Percentiles rank a stretch among this genome's conserved stretches.
These are phyloP conservation scores for Colletotrichum phormii DNA, from an alignment of 2,329 filamentous ascomycete species.

Conservation along the genomic window DNA sequence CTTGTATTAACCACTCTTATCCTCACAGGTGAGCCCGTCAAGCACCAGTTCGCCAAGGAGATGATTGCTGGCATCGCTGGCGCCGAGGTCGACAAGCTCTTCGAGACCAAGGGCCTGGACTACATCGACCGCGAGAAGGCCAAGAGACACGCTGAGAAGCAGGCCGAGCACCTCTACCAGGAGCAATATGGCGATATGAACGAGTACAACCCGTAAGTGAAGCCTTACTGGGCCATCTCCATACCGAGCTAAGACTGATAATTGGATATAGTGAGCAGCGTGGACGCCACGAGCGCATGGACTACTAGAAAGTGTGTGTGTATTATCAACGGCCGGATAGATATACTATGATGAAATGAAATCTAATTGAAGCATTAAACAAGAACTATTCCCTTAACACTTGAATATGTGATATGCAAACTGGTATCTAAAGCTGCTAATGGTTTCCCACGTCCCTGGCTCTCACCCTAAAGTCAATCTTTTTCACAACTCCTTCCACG, in stretches of 20 bases:
- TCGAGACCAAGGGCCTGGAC: slow-evolving; percentile 77
- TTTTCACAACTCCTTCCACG: too few relatives aligned
- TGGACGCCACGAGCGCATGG: slow-evolving; percentile 23
- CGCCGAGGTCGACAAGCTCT: slow-evolving; percentile 80
- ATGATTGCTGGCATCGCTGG: slow-evolving; percentile 77
- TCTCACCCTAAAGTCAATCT: too few relatives aligned
- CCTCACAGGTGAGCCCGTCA: slow-evolving; percentile 72
- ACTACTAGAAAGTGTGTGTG: slow-evolving; percentile 8
- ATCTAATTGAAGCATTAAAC: not conserved
- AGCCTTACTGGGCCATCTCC: not conserved
- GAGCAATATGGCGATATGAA: slow-evolving; percentile 66
- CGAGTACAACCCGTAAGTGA: slow-evolving; percentile 68
- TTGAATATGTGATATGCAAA: not conserved
- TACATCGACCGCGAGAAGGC: slow-evolving; percentile 68
- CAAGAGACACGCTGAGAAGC: slow-evolving; percentile 68
- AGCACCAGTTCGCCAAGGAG: slow-evolving; percentile 83
- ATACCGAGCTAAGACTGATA: not conserved
- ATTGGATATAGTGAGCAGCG: slow-evolving; percentile 9
- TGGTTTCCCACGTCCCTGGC: too few relatives aligned
- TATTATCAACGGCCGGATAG: not conserved
- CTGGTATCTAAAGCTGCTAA: slow-evolving; percentile 14
- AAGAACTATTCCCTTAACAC: not conserved
- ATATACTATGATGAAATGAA: slow-evolving; percentile 24
- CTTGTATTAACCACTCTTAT: not conserved
- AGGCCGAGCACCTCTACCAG: slow-evolving; percentile 71